phyloP scores from a whole-genome alignment of 2,329 filamentous ascomycete genomes.

The Magnaporthiopsis poae region DNA sequence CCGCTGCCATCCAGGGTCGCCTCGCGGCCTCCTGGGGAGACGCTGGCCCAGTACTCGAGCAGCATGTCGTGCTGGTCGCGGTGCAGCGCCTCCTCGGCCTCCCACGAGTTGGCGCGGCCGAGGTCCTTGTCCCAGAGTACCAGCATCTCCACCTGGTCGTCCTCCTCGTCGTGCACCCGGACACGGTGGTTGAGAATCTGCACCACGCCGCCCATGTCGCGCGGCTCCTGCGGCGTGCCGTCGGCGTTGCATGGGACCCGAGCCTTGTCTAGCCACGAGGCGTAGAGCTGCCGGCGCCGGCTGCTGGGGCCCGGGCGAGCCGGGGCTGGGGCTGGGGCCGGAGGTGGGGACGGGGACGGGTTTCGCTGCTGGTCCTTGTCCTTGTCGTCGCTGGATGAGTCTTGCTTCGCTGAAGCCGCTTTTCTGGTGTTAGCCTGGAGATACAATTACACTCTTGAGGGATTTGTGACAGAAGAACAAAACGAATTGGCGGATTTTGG shows the following conservation, averaged over 20 bases:
- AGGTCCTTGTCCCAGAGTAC: background rate
- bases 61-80: background rate
- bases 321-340: too few relatives aligned
- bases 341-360: background rate
- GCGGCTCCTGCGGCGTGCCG: background rate
- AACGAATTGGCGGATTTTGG: background rate
- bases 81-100: background rate
- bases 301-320: too few relatives aligned
- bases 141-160: background rate
- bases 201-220: background rate
- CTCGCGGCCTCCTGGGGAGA: background rate
- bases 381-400: background rate
- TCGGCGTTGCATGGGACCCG: background rate
- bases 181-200: background rate
- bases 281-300: background rate
- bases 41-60: background rate
- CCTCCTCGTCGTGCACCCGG: background rate
- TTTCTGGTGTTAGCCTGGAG: too few relatives aligned
- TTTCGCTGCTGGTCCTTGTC: background rate
- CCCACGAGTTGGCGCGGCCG: slow-evolving; percentile 1
- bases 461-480: background rate
- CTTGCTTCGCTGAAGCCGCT: background rate
- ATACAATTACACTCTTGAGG: too few relatives aligned
- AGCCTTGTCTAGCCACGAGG: background rate
- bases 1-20: background rate